A percentile compares a stretch with the other conserved stretches of the same genome.
These are phyloP conservation scores for Lupinus albus DNA, from an alignment of 306 rosid species.

Conservation along the genomic window DNA sequence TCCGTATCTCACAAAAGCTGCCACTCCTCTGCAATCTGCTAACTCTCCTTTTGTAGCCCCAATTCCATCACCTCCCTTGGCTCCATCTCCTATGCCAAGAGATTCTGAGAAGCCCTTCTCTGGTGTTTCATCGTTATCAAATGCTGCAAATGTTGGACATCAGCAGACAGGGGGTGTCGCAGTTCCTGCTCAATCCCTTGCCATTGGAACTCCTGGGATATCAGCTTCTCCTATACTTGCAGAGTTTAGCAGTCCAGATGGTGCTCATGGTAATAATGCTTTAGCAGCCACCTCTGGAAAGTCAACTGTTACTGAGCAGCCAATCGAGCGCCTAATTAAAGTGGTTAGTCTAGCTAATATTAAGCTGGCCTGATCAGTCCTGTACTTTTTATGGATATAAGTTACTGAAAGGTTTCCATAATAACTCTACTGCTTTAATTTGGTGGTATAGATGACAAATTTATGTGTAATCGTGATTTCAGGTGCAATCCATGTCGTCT, in stretches of 20 bases:
- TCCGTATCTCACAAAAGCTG: slow-evolving; percentile 66
- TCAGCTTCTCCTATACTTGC: slow-evolving; percentile 98
- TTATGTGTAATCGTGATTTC: slow-evolving; percentile 43
- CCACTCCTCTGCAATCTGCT: slow-evolving; percentile 87
- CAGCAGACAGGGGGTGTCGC: slow-evolving; percentile 61
- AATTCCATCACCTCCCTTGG: slow-evolving; percentile 92
- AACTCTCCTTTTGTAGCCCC: slow-evolving; percentile 85
- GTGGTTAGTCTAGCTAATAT: slow-evolving; percentile 65
- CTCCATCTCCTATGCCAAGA: slow-evolving; percentile 92
- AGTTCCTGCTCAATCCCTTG: slow-evolving; percentile 84
- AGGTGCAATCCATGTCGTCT: slow-evolving; percentile 85
- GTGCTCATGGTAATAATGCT: slow-evolving; percentile 67
- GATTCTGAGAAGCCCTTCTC: slow-evolving; percentile 82
- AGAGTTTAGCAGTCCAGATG: slow-evolving; percentile 79
- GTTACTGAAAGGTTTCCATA: background rate
- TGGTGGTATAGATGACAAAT: slow-evolving; percentile 30
- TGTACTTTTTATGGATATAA: slow-evolving; percentile 17
- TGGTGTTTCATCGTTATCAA: slow-evolving; percentile 63
- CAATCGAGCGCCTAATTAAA: slow-evolving; percentile 85
- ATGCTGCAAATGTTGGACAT: slow-evolving; percentile 69
- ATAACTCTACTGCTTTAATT: slow-evolving; percentile 23
- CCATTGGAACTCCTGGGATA: slow-evolving; percentile 98
- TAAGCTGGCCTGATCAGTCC: slow-evolving; percentile 24
- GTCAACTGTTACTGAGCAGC: slow-evolving; percentile 77
- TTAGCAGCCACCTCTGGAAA: slow-evolving; percentile 68